phyloP scores from a whole-genome alignment of 306 rosid species.

The Cucurbita pepo region DNA sequence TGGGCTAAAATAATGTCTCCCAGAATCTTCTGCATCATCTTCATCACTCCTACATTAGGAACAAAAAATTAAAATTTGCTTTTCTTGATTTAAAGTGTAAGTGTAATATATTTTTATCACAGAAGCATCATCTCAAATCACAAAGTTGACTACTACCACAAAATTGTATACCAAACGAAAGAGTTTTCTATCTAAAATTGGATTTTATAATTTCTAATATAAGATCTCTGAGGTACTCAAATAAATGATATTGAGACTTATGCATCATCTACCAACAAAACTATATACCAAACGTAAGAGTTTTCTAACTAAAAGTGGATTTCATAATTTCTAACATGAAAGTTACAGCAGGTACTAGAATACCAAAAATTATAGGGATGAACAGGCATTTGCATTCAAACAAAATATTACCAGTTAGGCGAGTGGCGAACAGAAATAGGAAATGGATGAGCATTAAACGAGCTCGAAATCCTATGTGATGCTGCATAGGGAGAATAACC shows the following conservation, averaged over 20 bases:
- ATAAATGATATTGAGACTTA: no score
- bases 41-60: slow-evolving; percentile 54
- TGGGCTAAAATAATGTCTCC: slow-evolving; percentile 50
- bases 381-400: not conserved
- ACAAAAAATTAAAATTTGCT: not conserved
- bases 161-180: not conserved
- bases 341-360: not conserved
- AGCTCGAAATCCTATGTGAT: slow-evolving; percentile 25
- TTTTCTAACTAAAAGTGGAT: no score
- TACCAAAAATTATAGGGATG: not conserved
- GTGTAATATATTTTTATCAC: not conserved
- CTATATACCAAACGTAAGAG: not conserved
- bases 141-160: not conserved
- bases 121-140: not conserved
- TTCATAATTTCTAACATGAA: no score
- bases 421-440: slow-evolving; percentile 34
- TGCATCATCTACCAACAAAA: not conserved
- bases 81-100: not conserved
- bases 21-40: slow-evolving; percentile 56
- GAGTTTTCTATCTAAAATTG: not conserved
- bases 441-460: slow-evolving; percentile 41
- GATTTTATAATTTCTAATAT: not conserved
- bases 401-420: slow-evolving; percentile 36
- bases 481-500: slow-evolving; percentile 34
- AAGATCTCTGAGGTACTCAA: not conserved